These are phyloP conservation scores for Hypomyces perniciosus DNA, from an alignment of 2,329 filamentous ascomycete genomes.

Conservation along the genomic window DNA sequence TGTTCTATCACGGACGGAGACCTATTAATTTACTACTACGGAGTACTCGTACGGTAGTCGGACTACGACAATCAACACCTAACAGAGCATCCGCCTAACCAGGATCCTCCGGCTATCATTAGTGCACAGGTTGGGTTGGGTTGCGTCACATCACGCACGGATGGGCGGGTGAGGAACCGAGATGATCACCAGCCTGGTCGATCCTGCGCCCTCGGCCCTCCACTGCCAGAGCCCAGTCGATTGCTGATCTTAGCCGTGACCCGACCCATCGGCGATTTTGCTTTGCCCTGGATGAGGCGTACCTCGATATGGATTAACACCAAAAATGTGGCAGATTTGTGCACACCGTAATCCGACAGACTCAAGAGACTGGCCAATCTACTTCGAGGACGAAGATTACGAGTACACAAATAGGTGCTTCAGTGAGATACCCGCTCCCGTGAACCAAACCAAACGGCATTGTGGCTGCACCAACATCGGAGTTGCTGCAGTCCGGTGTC, in stretches of 20 bases:
- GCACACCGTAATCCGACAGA: neutral
- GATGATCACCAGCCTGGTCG: neutral
- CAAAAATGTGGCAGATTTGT: neutral
- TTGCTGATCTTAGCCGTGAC: too few species aligned
- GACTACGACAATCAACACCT: neutral
- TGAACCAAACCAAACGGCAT: neutral
- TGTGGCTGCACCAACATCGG: constrained; percentile 1
- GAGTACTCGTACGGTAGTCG: too few species aligned
- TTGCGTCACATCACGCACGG: constrained; percentile 4
- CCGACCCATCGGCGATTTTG: neutral
- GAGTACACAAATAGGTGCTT: neutral
- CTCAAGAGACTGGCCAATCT: neutral
- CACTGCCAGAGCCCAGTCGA: neutral
- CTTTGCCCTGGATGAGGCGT: neutral
- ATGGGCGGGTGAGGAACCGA: constrained; percentile 1
- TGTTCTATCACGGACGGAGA: too few species aligned
- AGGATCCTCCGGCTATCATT: neutral
- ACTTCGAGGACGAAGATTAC: neutral
- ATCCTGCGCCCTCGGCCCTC: neutral
- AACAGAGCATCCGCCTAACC: neutral
- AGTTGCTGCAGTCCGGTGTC: constrained; percentile 1
- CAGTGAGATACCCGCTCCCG: neutral
- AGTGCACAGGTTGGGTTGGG: neutral
- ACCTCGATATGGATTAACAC: neutral
- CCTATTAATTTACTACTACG: too few species aligned